These are phyloP conservation scores for Hypericum perforatum DNA, from an alignment of 345 rosid species.

Conservation along the genomic window DNA sequence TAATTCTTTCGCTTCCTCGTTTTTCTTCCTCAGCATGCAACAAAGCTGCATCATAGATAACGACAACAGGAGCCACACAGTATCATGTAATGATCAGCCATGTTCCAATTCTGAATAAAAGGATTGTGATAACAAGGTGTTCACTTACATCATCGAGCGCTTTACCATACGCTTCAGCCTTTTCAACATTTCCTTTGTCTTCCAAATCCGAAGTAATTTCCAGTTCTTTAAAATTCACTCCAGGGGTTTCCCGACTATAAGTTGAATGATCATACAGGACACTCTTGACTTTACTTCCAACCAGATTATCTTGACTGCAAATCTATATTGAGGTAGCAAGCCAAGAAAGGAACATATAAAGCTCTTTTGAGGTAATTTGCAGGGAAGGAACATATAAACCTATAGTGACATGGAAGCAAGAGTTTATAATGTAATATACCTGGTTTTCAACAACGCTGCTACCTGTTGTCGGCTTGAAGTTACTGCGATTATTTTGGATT, in stretches of 20 bases:
- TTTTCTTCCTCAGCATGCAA: constrained; percentile 69
- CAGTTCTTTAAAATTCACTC: constrained; percentile 29
- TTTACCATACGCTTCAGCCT: constrained; percentile 71
- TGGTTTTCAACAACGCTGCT: constrained; percentile 26
- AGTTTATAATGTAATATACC: constrained; percentile 21
- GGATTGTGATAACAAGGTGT: not conserved
- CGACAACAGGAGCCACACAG: not conserved
- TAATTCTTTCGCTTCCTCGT: constrained; percentile 77
- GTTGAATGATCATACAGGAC: constrained; percentile 16
- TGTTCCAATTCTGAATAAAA: too few species aligned
- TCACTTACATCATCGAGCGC: constrained; percentile 75
- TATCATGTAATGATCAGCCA: too few species aligned
- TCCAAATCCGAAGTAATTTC: constrained; percentile 31
- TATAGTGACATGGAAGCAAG: too few species aligned
- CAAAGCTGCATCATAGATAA: constrained; percentile 42
- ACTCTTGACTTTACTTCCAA: constrained; percentile 18
- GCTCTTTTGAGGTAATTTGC: too few species aligned
- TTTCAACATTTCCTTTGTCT: constrained; percentile 43
- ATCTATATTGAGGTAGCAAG: constrained; percentile 25
- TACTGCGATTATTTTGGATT: constrained; percentile 24
- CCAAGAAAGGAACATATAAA: not conserved
- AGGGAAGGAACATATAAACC: too few species aligned
- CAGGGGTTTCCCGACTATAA: constrained; percentile 22
- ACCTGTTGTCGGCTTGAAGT: constrained; percentile 19
- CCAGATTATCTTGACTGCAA: constrained; percentile 22